Percentiles rank a stretch among this genome's conserved stretches.
phyloP scores from a whole-genome alignment of 2,329 filamentous ascomycete species.

The Cryphonectria naterciae region DNA sequence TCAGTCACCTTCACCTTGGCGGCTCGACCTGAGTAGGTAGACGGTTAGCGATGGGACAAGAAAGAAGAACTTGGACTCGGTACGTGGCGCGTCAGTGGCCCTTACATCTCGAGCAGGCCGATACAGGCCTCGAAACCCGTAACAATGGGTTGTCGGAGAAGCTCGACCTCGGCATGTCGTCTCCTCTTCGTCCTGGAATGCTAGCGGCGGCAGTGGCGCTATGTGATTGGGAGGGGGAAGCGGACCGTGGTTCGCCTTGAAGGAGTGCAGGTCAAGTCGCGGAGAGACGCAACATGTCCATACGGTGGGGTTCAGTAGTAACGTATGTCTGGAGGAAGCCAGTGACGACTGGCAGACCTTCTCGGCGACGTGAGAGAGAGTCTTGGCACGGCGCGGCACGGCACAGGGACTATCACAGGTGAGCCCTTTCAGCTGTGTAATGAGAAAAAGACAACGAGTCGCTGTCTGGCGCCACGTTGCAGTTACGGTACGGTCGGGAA shows the following conservation, averaged over 20 bases:
- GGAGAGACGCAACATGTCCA: not conserved
- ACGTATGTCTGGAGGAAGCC: not conserved
- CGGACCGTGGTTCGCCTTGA: slow-evolving; percentile 1
- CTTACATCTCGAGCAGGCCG: slow-evolving; percentile 76
- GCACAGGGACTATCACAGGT: not conserved
- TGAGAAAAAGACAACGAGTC: not conserved
- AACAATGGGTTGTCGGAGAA: slow-evolving; percentile 60
- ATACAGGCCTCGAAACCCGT: slow-evolving; percentile 77
- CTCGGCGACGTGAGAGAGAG: not conserved
- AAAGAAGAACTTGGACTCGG: not conserved
- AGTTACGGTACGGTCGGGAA: not conserved
- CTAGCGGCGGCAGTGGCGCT: slow-evolving; percentile 2
- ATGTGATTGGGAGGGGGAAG: not conserved
- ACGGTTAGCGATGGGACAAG: slow-evolving; percentile 15
- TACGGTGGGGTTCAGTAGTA: not conserved
- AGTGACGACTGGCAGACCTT: not conserved
- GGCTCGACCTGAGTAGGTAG: slow-evolving; percentile 62
- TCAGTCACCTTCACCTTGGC: slow-evolving; percentile 83
- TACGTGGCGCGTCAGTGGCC: slow-evolving; percentile 22
- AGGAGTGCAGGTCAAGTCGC: not conserved
- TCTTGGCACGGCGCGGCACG: not conserved
- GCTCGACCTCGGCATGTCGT: slow-evolving; percentile 45
- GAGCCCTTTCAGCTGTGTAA: not conserved
- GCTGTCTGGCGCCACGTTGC: not conserved
- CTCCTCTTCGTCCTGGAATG: not conserved